Evolutionary conservation across 371 early-diverging fungal species (phyloP).

Genomic region (Rhizopus stolonifer): DNA sequence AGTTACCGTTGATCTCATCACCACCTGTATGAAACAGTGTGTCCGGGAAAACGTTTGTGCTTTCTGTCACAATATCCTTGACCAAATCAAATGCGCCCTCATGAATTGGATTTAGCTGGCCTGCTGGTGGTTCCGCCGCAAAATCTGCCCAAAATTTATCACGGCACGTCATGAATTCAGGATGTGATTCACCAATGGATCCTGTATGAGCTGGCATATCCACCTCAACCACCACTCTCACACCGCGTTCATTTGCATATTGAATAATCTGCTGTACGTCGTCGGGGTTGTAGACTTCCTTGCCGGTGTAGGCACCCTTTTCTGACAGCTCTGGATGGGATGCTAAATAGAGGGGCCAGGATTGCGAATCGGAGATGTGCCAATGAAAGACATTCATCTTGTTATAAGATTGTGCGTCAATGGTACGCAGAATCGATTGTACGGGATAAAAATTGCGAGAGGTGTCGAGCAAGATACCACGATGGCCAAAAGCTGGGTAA

Average conservation of each 20-base stretch:
- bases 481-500: conserved; percentile 44
- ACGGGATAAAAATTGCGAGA: conserved; percentile 66
- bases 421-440: conserved; percentile 42
- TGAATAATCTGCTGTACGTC: conserved; percentile 54
- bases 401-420: conserved; percentile 69
- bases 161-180: conserved; percentile 33
- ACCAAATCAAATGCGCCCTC: conserved; percentile 51
- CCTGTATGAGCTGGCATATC: conserved; percentile 55
- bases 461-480: conserved; percentile 66
- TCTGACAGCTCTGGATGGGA: conserved; percentile 21
- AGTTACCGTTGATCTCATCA: conserved; percentile 66
- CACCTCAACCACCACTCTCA: conserved; percentile 71
- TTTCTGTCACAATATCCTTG: conserved; percentile 54
- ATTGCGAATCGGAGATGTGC: conserved; percentile 70
- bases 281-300: conserved; percentile 51
- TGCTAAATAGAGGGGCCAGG: conserved; percentile 60
- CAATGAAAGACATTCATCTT: conserved; percentile 80
- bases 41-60: conserved; percentile 57
- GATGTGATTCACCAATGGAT: conserved; percentile 20
- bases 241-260: conserved; percentile 63
- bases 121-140: conserved; percentile 24
- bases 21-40: conserved; percentile 62
- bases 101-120: conserved; percentile 43
- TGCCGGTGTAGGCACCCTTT: conserved; percentile 31
- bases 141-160: conserved; percentile 37